Conservation (phyloP, 2,329 filamentous ascomycete genomes). For the Exophiala xenobiotica region DNA sequence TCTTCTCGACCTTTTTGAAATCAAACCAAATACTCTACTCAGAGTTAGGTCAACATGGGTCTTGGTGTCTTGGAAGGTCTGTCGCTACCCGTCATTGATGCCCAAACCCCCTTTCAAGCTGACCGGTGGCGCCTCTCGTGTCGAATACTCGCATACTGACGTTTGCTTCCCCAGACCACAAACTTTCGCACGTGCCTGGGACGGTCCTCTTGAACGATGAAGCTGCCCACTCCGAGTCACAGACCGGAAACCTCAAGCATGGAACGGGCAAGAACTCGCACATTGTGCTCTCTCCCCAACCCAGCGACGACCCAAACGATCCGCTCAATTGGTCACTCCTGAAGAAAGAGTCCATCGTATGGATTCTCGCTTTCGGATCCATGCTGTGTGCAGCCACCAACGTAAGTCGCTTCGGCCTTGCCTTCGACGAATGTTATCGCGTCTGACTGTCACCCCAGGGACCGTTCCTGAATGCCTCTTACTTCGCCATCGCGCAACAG, state of each 20-base stretch:
- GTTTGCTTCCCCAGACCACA: background rate
- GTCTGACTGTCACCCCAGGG: slow-evolving; percentile 16
- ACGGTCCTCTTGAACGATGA: slow-evolving; percentile 3
- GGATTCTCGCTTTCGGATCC: slow-evolving; percentile 33
- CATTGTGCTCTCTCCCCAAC: slow-evolving; percentile 28
- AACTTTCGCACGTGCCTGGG: slow-evolving; percentile 3
- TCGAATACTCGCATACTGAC: background rate
- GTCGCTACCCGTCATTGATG: no score
- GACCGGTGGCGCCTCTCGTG: background rate
- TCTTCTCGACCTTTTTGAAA: no score
- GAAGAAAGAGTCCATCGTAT: slow-evolving; percentile 26
- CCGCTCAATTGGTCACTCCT: slow-evolving; percentile 30
- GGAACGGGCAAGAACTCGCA: slow-evolving; percentile 28
- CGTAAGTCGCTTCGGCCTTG: slow-evolving; percentile 14
- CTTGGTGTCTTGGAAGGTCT: background rate
- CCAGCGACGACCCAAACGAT: slow-evolving; percentile 32
- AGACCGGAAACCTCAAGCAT: slow-evolving; percentile 31
- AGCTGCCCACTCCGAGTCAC: background rate
- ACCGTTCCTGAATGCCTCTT: slow-evolving; percentile 27
- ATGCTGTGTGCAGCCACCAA: slow-evolving; percentile 30
- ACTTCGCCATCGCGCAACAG: slow-evolving; percentile 21
- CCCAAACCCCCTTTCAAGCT: background rate
- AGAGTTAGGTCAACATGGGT: slow-evolving; percentile 1
- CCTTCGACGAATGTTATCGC: background rate
- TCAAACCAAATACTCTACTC: no score